These are phyloP conservation scores for Sugiyamaella japonica DNA, from an alignment of 1,139 yeast genomes.

Conservation along the genomic window DNA sequence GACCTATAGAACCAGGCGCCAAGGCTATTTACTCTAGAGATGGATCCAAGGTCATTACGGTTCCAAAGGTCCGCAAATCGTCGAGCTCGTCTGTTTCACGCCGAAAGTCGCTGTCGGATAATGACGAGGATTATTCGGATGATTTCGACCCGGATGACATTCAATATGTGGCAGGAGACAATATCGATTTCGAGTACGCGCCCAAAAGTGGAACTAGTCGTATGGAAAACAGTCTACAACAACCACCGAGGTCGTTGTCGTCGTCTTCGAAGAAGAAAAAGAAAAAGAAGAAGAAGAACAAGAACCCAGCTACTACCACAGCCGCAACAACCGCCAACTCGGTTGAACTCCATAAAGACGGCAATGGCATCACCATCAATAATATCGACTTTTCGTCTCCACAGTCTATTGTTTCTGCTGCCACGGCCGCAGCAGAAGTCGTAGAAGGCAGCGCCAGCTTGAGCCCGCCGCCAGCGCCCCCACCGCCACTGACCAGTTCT, in stretches of 20 bases:
- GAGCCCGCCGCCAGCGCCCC: neutral
- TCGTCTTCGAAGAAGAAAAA: constrained; percentile 41
- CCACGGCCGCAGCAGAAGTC: constrained; percentile 37
- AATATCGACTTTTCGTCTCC: constrained; percentile 53
- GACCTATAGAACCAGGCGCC: constrained; percentile 30
- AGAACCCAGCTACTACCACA: constrained; percentile 39
- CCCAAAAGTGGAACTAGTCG: constrained; percentile 4
- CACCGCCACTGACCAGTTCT: neutral
- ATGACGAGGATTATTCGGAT: constrained; percentile 25
- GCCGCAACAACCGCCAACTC: constrained; percentile 24
- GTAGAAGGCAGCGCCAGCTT: constrained; percentile 34
- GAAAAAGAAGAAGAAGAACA: constrained; percentile 46
- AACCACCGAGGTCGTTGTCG: constrained; percentile 9
- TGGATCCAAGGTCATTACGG: constrained; percentile 33
- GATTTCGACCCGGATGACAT: constrained; percentile 24
- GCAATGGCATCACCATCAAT: constrained; percentile 34
- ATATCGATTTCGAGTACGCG: constrained; percentile 58
- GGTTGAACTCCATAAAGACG: constrained; percentile 32
- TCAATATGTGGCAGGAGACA: constrained; percentile 53
- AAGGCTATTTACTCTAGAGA: constrained; percentile 34
- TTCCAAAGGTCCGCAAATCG: constrained; percentile 20
- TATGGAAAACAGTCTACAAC: neutral
- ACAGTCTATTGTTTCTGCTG: constrained; percentile 43
- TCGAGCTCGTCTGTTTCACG: constrained; percentile 6
- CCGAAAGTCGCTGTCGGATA: constrained; percentile 19